Evolutionary conservation across 108 stramenopile genomes (phyloP).

Genomic region (Cyclotella cryptica): DNA sequence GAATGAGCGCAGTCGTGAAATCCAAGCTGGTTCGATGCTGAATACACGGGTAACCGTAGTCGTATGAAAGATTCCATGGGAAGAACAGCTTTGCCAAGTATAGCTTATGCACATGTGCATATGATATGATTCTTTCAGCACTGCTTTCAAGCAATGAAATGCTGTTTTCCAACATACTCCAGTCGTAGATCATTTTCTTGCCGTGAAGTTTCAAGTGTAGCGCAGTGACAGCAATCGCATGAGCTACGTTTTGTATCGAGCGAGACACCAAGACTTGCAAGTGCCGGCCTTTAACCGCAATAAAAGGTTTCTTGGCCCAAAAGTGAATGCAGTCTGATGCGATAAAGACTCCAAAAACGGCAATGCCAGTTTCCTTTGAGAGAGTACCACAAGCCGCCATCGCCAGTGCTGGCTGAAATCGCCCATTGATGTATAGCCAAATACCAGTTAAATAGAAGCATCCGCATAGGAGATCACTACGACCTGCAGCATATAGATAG

Average conservation of each 20-base stretch:
- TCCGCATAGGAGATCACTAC: constrained; percentile 18
- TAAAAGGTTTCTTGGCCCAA: background rate
- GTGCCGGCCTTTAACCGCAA: too few relatives aligned
- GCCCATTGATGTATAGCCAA: background rate
- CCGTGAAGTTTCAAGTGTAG: constrained; percentile 7
- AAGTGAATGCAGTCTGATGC: background rate
- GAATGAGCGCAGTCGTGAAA: background rate
- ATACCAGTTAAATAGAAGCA: constrained; percentile 1
- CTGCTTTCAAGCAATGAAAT: background rate
- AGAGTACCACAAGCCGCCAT: background rate
- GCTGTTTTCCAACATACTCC: constrained; percentile 8
- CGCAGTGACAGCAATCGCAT: background rate
- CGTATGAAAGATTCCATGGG: constrained; percentile 2
- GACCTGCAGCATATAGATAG: background rate
- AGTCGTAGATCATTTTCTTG: background rate
- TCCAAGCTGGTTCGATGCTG: constrained; percentile 10
- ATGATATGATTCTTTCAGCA: background rate
- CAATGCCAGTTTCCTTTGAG: constrained; percentile 9
- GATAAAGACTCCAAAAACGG: constrained; percentile 1
- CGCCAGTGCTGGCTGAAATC: background rate
- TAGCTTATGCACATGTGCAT: background rate
- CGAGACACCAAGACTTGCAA: background rate
- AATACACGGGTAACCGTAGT: constrained; percentile 14
- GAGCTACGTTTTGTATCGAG: background rate
- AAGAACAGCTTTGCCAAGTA: constrained; percentile 8